Evolutionary conservation across 371 early-diverging fungal genomes (phyloP), one percentile per base, ranked within the genome.

Genomic region (Syncephalis fuscata): DNA sequence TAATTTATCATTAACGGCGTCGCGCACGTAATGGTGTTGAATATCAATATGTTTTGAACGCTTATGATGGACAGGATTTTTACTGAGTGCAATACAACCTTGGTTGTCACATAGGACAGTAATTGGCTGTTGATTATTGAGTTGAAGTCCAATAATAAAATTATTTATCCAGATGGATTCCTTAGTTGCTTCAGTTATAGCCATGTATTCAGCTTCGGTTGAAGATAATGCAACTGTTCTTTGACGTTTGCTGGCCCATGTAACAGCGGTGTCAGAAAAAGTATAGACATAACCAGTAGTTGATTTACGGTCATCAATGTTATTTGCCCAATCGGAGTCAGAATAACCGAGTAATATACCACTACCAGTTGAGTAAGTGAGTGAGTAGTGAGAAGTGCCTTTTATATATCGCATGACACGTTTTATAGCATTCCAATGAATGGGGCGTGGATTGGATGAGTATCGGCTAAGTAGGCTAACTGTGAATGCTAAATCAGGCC

Each of bases 151-250:
- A 7, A 8, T n/a, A 17, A n/a, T 4, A 5, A 50, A 17, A 2
- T 48, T 46, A 14, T 16, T 19, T 5, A 50, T 23, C 32, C 55
- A 45, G 27, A 55, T 48, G 9, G 49, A 23, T n/a, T 55, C 51
- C n/a, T 16, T 16, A 7, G 21, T 21, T 8, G 42, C 56, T 50
- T 43, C 25, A 20, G 4, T 14, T 2, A 48, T 5, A 3, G 56
- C 59, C 23, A 39, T 39, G 14, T 48, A 53, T 25, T 56, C 58
- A 3, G 56, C 57, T 44, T 56, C 56, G 5, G 58, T 52, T 3
- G 56, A 27, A 2, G 56, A 55, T 36, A 22, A 11, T n/a, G 59
- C 55, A 8, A 51, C 41, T 38, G 37, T 32, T 22, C 20, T 17
- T 40, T 56, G 49, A 17, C 38, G 42, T 20, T 54, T 56, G 10